These are phyloP conservation scores for Phlebiopsis flavidoalba DNA, from an alignment of 768 basidiomycete species.

Conservation along the genomic window DNA sequence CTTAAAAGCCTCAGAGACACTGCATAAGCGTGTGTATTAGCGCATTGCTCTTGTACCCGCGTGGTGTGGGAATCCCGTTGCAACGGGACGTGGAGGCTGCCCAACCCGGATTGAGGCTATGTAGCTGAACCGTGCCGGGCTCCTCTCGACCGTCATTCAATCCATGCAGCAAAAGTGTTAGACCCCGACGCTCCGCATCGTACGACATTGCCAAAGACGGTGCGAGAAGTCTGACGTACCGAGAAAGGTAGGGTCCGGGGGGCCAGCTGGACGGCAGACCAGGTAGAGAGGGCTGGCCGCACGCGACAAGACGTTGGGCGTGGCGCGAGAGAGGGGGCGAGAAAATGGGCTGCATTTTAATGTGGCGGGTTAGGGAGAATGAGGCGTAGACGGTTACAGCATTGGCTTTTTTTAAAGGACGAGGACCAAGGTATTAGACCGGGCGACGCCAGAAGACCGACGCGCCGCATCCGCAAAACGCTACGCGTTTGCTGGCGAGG, in stretches of 20 bases:
- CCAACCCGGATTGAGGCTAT: neutral
- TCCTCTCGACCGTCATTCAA: neutral
- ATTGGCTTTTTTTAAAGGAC: conserved; percentile 1
- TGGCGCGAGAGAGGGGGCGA: conserved; percentile 45
- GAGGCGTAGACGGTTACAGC: conserved; percentile 16
- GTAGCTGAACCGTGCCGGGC: too few species aligned
- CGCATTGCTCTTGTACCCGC: neutral
- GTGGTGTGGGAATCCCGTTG: neutral
- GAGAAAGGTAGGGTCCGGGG: conserved; percentile 86
- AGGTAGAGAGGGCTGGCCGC: conserved; percentile 56
- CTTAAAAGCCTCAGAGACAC: conserved; percentile 94
- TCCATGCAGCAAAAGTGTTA: neutral
- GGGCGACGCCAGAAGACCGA: conserved; percentile 7
- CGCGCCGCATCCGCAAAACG: neutral
- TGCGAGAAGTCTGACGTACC: conserved; percentile 41
- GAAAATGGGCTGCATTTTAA: conserved; percentile 37
- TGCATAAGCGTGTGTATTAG: conserved; percentile 24
- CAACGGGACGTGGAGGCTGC: neutral
- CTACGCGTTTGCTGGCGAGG: neutral
- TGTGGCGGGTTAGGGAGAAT: conserved; percentile 13
- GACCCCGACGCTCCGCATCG: neutral
- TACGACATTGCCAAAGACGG: conserved; percentile 1
- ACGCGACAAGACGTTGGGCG: conserved; percentile 33
- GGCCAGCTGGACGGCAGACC: conserved; percentile 82
- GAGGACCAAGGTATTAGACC: conserved; percentile 5